A percentile compares a stretch with the other conserved stretches of the same genome.
Conservation (phyloP, 2,329 filamentous ascomycete species). For the Lachnellula hyalina region DNA sequence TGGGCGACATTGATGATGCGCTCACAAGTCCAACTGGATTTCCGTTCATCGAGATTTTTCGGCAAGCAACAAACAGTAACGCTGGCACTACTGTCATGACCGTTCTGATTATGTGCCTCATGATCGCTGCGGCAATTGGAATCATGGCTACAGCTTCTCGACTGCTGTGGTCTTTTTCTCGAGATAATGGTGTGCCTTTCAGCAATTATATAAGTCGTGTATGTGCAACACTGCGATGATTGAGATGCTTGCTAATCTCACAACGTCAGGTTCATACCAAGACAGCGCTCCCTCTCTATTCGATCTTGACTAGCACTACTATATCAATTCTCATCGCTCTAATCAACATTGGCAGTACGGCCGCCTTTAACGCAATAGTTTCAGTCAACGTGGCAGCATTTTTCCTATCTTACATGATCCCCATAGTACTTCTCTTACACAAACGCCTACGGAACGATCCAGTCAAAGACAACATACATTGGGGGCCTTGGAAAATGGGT, state of each 20-base stretch:
- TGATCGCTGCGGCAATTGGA: slow-evolving; percentile 35
- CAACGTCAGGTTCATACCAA: slow-evolving; percentile 15
- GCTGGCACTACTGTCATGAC: slow-evolving; percentile 33
- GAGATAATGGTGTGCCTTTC: slow-evolving; percentile 15
- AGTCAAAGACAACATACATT: slow-evolving; percentile 18
- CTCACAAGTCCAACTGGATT: slow-evolving; percentile 45
- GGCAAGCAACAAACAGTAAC: slow-evolving; percentile 37
- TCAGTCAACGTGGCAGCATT: slow-evolving; percentile 39
- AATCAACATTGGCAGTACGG: slow-evolving; percentile 38
- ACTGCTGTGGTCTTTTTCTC: slow-evolving; percentile 37
- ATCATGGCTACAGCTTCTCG: slow-evolving; percentile 36
- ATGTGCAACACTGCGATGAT: background rate
- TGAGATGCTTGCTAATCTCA: no score
- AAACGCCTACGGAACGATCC: slow-evolving; percentile 32
- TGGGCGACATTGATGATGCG: slow-evolving; percentile 29
- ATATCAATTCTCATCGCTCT: slow-evolving; percentile 33
- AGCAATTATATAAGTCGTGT: slow-evolving; percentile 8
- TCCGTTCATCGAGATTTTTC: slow-evolving; percentile 55
- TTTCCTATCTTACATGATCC: slow-evolving; percentile 40
- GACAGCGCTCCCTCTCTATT: slow-evolving; percentile 19
- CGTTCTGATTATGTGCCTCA: slow-evolving; percentile 20
- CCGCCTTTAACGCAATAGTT: slow-evolving; percentile 41
- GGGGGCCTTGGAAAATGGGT: slow-evolving; percentile 19
- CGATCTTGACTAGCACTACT: slow-evolving; percentile 26
- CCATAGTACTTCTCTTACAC: slow-evolving; percentile 36